phyloP scores from a whole-genome alignment of 352 stramenopile species.

The Achlya hypogyna region DNA sequence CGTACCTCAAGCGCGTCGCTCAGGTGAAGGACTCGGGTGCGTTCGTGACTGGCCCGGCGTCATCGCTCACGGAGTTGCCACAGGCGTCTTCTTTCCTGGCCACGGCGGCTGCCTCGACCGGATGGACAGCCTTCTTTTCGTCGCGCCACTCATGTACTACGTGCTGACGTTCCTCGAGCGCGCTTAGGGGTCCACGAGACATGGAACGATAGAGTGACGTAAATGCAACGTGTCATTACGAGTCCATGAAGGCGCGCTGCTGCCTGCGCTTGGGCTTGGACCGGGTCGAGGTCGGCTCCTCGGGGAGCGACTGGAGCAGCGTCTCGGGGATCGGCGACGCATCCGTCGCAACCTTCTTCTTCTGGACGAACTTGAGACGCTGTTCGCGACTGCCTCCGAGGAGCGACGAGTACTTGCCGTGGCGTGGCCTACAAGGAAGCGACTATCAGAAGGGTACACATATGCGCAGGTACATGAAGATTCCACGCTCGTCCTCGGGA shows the following conservation, averaged over 20 bases:
- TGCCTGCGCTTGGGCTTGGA: neutral
- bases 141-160: conserved; percentile 53
- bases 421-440: conserved; percentile 36
- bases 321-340: neutral
- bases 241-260: neutral
- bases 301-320: neutral
- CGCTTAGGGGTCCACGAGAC: neutral
- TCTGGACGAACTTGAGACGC: conserved; percentile 58
- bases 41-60: neutral
- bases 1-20: conserved; percentile 56
- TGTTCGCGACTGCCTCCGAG: conserved; percentile 49
- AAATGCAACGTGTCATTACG: neutral
- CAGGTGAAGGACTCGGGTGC: conserved; percentile 29
- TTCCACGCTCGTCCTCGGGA: conserved; percentile 34
- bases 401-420: conserved; percentile 69
- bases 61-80: conserved; percentile 21
- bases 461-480: conserved; percentile 58
- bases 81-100: conserved; percentile 55
- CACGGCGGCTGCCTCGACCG: conserved; percentile 70
- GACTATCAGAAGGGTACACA: neutral
- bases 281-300: neutral
- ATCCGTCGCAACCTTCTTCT: conserved; percentile 17
- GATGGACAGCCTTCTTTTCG: conserved; percentile 71
- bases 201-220: neutral
- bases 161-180: conserved; percentile 26